Evolutionary conservation across 805 yeast genomes (phyloP).

Genomic region (Ogataea zsoltii): DNA sequence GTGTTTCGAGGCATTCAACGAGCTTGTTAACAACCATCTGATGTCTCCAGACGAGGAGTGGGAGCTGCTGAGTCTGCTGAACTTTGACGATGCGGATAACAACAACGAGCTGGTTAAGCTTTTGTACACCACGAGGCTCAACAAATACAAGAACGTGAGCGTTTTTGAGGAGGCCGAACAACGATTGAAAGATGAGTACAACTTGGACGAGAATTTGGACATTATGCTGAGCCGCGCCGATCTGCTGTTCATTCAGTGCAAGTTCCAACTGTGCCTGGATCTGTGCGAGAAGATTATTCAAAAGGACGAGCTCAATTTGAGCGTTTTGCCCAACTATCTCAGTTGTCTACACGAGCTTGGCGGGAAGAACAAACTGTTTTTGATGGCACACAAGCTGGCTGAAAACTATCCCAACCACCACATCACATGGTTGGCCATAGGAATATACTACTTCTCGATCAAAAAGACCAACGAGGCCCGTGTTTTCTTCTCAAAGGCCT

Average conservation of each 20-base stretch:
- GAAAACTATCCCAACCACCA: conserved; percentile 80
- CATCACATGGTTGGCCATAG: conserved; percentile 90
- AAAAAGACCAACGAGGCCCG: conserved; percentile 80
- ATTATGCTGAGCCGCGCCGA: conserved; percentile 70
- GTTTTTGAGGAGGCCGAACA: conserved; percentile 65
- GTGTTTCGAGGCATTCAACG: conserved; percentile 90
- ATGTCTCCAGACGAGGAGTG: conserved; percentile 86
- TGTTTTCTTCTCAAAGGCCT: conserved; percentile 83
- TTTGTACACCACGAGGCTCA: conserved; percentile 72
- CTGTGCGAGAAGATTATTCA: conserved; percentile 63
- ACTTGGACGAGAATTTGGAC: conserved; percentile 68
- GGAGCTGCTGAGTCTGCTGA: conserved; percentile 65
- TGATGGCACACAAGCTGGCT: conserved; percentile 81
- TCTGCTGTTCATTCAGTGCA: conserved; percentile 69
- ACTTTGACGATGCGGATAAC: conserved; percentile 73
- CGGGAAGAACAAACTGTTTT: conserved; percentile 75
- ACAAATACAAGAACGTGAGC: conserved; percentile 65
- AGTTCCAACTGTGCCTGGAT: conserved; percentile 71
- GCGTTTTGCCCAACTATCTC: conserved; percentile 73
- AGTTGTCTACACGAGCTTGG: conserved; percentile 85
- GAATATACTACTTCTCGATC: conserved; percentile 79
- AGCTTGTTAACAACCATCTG: conserved; percentile 67
- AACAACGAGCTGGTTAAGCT: conserved; percentile 79
- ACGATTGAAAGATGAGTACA: conserved; percentile 69
- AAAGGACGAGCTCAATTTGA: conserved; percentile 69